Evolutionary conservation across 768 basidiomycete genomes (phyloP).

Genomic region (Lactarius hatsudake): DNA sequence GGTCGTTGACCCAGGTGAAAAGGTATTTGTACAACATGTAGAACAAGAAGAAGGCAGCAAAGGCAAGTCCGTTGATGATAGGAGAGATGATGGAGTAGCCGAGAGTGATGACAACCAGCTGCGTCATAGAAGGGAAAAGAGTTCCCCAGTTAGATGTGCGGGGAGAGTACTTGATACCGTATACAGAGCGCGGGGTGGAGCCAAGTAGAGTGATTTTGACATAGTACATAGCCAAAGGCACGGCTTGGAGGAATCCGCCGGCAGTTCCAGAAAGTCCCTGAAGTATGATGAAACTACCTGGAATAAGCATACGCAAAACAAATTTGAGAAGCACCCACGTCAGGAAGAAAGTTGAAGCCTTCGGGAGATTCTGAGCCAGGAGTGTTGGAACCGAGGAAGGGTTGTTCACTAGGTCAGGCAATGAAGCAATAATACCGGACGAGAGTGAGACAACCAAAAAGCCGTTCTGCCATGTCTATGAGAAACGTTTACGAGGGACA

Average conservation of each 20-base stretch:
- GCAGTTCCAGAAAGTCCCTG: constrained; percentile 80
- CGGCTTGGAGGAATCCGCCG: constrained; percentile 76
- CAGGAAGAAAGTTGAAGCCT: constrained; percentile 87
- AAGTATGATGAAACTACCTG: constrained; percentile 63
- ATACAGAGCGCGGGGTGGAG: constrained; percentile 84
- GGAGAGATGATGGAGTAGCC: constrained; percentile 90
- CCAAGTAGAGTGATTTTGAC: constrained; percentile 86
- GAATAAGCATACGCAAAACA: neutral
- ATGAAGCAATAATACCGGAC: constrained; percentile 76
- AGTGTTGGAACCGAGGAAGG: constrained; percentile 66
- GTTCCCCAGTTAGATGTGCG: constrained; percentile 74
- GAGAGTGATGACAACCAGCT: constrained; percentile 77
- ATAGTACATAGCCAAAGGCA: constrained; percentile 79
- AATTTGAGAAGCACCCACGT: constrained; percentile 47
- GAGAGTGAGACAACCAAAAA: constrained; percentile 88
- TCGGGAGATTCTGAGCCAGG: constrained; percentile 76
- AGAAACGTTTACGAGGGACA: neutral
- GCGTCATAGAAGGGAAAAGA: constrained; percentile 66
- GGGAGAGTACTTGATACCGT: constrained; percentile 74
- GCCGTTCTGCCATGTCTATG: constrained; percentile 60
- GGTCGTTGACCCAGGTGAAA: constrained; percentile 55
- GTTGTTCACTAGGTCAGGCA: constrained; percentile 60
- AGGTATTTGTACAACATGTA: constrained; percentile 71
- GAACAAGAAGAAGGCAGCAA: constrained; percentile 77
- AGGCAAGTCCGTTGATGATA: constrained; percentile 88